These are phyloP conservation scores for Plasmopara viticola DNA, from an alignment of 352 stramenopile genomes.

Conservation along the genomic window DNA sequence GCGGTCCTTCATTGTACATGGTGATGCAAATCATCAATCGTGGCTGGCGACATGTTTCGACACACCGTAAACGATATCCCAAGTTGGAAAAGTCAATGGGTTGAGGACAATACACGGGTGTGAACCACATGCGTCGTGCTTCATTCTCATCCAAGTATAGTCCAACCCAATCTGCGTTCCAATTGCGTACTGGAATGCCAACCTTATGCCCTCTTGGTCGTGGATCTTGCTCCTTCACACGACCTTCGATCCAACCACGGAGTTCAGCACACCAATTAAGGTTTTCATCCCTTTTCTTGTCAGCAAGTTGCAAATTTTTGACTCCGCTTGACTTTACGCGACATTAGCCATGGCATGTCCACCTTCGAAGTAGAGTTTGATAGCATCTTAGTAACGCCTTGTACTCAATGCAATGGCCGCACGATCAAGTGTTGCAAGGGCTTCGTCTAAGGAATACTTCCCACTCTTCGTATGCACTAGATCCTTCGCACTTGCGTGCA, in stretches of 20 bases:
- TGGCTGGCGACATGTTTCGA: conserved; percentile 71
- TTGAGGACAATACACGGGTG: too few relatives aligned
- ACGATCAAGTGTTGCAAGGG: conserved; percentile 64
- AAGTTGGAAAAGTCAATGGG: too few relatives aligned
- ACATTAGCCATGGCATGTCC: conserved; percentile 82
- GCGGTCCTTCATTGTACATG: too few relatives aligned
- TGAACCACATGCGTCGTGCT: conserved; percentile 35
- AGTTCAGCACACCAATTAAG: conserved; percentile 79
- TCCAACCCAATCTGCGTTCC: too few relatives aligned
- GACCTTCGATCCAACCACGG: conserved; percentile 81
- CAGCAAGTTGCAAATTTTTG: conserved; percentile 82
- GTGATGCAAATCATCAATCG: conserved; percentile 6
- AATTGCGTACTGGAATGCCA: too few relatives aligned
- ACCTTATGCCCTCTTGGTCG: conserved; percentile 76
- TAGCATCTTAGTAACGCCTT: conserved; percentile 65
- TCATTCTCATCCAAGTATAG: too few relatives aligned
- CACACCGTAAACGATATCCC: conserved; percentile 36
- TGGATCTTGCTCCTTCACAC: conserved; percentile 61
- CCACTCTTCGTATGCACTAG: conserved; percentile 70
- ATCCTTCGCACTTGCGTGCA: too few relatives aligned
- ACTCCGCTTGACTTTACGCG: conserved; percentile 64
- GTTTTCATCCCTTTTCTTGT: conserved; percentile 82
- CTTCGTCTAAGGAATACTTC: conserved; percentile 72
- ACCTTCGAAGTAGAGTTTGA: conserved; percentile 79
- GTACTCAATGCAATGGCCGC: conserved; percentile 48